Evolutionary conservation across 164 flowering plant genomes (phyloP), one percentile per base, ranked within the genome.

Genomic region (Piper longum): DNA sequence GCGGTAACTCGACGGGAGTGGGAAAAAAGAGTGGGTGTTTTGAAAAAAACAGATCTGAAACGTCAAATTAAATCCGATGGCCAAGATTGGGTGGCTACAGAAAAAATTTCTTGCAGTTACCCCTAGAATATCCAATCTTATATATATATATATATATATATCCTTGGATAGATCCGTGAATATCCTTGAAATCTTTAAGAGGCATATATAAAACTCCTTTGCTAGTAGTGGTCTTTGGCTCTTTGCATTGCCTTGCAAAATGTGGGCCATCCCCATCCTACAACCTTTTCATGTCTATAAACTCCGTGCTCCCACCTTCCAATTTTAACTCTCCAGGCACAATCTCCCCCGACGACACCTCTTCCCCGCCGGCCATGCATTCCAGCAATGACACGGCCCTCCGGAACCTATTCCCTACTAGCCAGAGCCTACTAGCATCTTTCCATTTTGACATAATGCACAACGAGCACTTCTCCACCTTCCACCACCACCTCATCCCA

Each of bases 281-380:
- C 4, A 60, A 41, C 60, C 73, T 62, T 74, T 74, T 62, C 64
- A 54, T n/a, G 16, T 67, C 82, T 82, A 82, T 82, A 79, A 82
- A 62, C n/a, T 72, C 72, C 72, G 68, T 67, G 77, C 56, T 55
- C 58, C 73, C 43, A 14, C 66, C 62, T 59, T 64, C 62, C 71
- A 69, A 57, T 56, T 43, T 69, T 26, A 45, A 57, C 57, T 51
- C 52, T 51, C 57, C 71, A 41, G 12, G 14, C 43, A 40, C 17
- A 42, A 40, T n/a, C 26, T 57, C 45, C 11, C 16, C 63, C 56
- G 19, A 11, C 41, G 26, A 43, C 61, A 69, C 16, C 2, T 59
- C 65, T 14, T 7, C 63, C 18, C 64, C 1, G 59, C 17, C 6
- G 39, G 60, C 59, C 71, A 71, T 73, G 74, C 70, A 73, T 56